phyloP scores from a whole-genome alignment of 331 rosid genomes.

The Quercus tomentella region DNA sequence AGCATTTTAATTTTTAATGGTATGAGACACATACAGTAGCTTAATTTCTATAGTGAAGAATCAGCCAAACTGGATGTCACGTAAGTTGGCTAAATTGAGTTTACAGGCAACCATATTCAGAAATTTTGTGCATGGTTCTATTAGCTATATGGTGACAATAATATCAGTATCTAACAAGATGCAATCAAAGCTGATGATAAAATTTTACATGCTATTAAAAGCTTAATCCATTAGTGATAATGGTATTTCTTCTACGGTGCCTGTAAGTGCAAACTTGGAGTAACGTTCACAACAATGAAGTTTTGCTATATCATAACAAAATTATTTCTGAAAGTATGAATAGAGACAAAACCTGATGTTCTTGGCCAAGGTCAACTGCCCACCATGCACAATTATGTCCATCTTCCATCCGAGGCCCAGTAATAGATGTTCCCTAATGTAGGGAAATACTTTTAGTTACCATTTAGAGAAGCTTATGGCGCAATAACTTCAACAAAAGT shows the following conservation, averaged over 20 bases:
- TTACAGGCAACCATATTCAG: not conserved
- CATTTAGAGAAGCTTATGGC: constrained; percentile 3
- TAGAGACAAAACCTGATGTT: constrained; percentile 66
- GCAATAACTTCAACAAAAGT: not conserved
- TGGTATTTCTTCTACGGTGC: not conserved
- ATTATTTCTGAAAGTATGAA: not conserved
- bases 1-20: not conserved
- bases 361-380: constrained; percentile 82
- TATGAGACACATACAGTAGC: not conserved
- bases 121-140: not conserved
- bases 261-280: not conserved
- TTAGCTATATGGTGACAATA: not conserved
- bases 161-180: not conserved
- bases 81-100: not conserved
- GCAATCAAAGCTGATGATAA: not conserved
- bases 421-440: constrained; percentile 85
- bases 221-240: not conserved
- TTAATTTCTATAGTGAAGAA: not conserved
- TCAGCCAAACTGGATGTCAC: not conserved
- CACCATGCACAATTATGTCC: constrained; percentile 82
- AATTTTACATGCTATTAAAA: not conserved
- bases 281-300: not conserved
- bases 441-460: constrained; percentile 18
- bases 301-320: not conserved
- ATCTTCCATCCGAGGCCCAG: constrained; percentile 81